phyloP scores from a whole-genome alignment of 805 yeast species.

The Priceomyces castillae region DNA sequence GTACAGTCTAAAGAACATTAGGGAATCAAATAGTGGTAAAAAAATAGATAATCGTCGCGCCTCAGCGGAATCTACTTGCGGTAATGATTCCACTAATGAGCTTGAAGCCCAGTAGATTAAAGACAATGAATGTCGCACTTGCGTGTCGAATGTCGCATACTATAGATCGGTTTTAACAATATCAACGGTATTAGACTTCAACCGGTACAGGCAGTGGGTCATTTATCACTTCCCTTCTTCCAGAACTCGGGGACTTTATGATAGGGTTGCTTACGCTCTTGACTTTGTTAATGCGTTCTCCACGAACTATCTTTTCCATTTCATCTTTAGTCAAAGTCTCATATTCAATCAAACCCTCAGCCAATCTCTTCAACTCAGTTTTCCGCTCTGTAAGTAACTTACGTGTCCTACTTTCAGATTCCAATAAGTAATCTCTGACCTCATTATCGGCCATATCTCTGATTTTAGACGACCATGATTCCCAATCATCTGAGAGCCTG shows the following conservation, averaged over 20 bases:
- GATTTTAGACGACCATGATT: constrained; percentile 86
- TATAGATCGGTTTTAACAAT: too few relatives aligned
- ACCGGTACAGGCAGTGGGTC: constrained; percentile 16
- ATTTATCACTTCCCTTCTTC: constrained; percentile 10
- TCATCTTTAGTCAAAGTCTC: constrained; percentile 92
- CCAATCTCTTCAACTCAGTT: constrained; percentile 77
- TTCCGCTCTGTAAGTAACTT: constrained; percentile 57
- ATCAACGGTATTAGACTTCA: constrained; percentile 12
- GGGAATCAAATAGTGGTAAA: too few relatives aligned
- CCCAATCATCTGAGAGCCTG: constrained; percentile 86
- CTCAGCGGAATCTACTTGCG: too few relatives aligned
- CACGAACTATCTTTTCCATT: constrained; percentile 80
- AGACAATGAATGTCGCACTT: too few relatives aligned
- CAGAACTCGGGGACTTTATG: constrained; percentile 18
- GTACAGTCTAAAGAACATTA: background rate
- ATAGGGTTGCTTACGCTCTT: constrained; percentile 76
- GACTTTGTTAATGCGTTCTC: constrained; percentile 68
- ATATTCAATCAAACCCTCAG: constrained; percentile 90
- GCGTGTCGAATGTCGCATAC: too few relatives aligned
- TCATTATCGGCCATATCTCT: constrained; percentile 92
- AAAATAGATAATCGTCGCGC: too few relatives aligned
- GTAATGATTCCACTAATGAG: too few relatives aligned
- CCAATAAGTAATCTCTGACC: constrained; percentile 70
- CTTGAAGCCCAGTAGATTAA: too few relatives aligned
- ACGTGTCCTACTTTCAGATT: constrained; percentile 79